Conservation (phyloP, 75 land plant species). For the Pinus taeda region DNA sequence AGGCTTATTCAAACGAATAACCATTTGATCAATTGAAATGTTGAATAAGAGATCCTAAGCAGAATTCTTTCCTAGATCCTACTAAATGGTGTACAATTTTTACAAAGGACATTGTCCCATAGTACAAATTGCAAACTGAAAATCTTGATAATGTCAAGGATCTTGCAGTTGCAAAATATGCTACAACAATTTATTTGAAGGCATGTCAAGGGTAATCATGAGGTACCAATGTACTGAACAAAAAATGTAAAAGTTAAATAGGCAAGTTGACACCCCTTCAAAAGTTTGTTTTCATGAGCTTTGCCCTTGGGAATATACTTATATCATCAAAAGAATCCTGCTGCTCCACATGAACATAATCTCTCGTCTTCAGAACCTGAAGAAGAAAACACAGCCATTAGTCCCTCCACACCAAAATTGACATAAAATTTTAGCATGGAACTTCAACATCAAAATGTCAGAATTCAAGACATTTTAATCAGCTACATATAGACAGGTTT, state of each 20-base stretch:
- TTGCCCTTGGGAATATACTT: constrained; percentile 46
- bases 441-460: too few relatives aligned
- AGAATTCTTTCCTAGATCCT: constrained; percentile 7
- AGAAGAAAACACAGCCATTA: neutral
- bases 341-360: constrained; percentile 89
- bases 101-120: constrained; percentile 5
- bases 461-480: too few relatives aligned
- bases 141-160: constrained; percentile 7
- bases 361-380: constrained; percentile 94
- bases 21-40: constrained; percentile 4
- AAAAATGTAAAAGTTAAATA: constrained; percentile 3
- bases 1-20: neutral
- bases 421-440: too few relatives aligned
- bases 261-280: constrained; percentile 20
- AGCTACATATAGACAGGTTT: too few relatives aligned
- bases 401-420: neutral
- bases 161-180: constrained; percentile 11
- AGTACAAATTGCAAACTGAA: constrained; percentile 12
- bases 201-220: neutral
- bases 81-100: neutral
- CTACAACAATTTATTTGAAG: constrained; percentile 5
- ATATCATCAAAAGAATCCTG: constrained; percentile 49
- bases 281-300: constrained; percentile 79
- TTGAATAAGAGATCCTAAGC: neutral
- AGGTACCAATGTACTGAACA: neutral